Base-by-base conservation (phyloP, 805 yeast genomes). In the Schwanniomyces pseudopolymorphus region DNA sequence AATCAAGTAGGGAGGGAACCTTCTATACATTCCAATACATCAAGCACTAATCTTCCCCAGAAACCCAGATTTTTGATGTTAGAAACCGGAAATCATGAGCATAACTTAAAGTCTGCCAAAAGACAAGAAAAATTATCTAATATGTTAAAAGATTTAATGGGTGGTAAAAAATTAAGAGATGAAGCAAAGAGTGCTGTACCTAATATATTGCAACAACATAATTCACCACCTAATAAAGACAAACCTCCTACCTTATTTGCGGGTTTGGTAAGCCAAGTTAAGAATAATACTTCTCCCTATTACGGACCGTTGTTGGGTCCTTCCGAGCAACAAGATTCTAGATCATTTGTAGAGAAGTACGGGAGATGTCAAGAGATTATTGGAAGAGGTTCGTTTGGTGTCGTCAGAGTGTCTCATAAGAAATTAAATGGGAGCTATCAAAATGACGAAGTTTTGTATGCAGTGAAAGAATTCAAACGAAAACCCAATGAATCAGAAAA, bases 291-390 rank as follows among this genome's bases (percentile, higher is more conserved):
- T 3, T 53, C 60, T 9, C 64, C 65, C 3, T 61, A 58, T 50
- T 57, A 61, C 45, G 56, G 57, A 3, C 48, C 42, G 17, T 42
- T 50, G 20, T 38, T 33, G 26, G 50, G 41, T 7, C 55, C 47
- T 20, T 50, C 33, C 16, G 57, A 44, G n/a, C 52, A 55, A 45
- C 61, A 61, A 46, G 80, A 75, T 57, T 59, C 70, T 28, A 59
- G 81, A 40, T 81, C 91, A 8, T 86, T 92, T 63, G 85, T 83
- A 7, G 91, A 90, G 56, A 87, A 91, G 62, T 92, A 92, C 64
- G 99, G 99, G 37, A 79, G 87, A 43, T 92, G 98, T 64, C 96
- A 89, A 66, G 98, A 92, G 63, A 88, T 91, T 40, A 80, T 94
- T 52, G 99, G 99, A 21, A 79, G 87, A 43, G 98, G 98, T 17